Evolutionary conservation across 2,329 filamentous ascomycete species (phyloP).

Genomic region (Conoideocrella luteorostrata): DNA sequence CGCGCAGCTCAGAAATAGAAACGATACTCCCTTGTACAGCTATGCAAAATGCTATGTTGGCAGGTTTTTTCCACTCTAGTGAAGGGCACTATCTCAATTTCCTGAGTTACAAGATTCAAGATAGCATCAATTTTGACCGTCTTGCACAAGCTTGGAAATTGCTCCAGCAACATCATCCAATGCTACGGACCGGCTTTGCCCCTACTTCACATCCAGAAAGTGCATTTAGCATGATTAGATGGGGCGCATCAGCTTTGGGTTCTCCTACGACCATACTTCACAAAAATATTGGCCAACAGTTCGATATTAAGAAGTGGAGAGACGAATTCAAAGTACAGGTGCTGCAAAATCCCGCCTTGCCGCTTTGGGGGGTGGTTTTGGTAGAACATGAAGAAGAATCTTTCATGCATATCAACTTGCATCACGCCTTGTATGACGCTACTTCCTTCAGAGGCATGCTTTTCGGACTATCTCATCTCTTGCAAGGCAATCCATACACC

Average conservation of each 20-base stretch:
- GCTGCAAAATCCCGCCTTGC: constrained; percentile 39
- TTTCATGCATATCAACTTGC: constrained; percentile 46
- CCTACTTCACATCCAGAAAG: constrained; percentile 51
- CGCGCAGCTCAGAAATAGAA: constrained; percentile 36
- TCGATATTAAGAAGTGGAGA: constrained; percentile 28
- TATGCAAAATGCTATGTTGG: constrained; percentile 73
- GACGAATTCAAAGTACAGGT: constrained; percentile 23
- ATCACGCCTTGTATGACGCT: constrained; percentile 85
- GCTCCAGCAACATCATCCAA: constrained; percentile 52
- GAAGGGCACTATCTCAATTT: constrained; percentile 73
- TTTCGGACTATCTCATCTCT: constrained; percentile 40
- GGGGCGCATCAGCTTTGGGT: constrained; percentile 21
- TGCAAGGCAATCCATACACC: constrained; percentile 15
- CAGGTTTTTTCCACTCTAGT: constrained; percentile 61
- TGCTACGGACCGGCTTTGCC: constrained; percentile 71
- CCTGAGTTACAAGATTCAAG: constrained; percentile 46
- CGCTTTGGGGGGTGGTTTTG: constrained; percentile 59
- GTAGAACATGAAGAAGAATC: constrained; percentile 19
- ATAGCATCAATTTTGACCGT: constrained; percentile 26
- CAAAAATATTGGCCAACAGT: neutral
- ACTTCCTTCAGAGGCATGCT: constrained; percentile 63
- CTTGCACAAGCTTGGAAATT: constrained; percentile 54
- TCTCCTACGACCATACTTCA: constrained; percentile 12
- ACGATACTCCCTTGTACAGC: constrained; percentile 70
- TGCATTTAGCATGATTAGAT: constrained; percentile 71